Percentiles rank a stretch among this genome's conserved stretches.
These are phyloP conservation scores for Diaporthe sp. DNA, from an alignment of 2,329 filamentous ascomycete species.

Conservation along the genomic window DNA sequence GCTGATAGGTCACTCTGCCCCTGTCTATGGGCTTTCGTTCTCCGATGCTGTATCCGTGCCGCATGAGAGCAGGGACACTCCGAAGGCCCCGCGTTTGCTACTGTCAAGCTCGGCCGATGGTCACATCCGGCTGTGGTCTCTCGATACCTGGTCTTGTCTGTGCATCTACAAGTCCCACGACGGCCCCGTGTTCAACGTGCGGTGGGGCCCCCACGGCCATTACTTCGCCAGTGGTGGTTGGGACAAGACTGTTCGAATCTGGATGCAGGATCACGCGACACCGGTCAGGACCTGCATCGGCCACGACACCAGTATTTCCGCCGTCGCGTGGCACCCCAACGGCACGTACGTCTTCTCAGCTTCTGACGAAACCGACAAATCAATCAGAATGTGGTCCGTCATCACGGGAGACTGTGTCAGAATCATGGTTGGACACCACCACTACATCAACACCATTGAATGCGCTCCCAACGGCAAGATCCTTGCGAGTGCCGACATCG, in stretches of 20 bases:
- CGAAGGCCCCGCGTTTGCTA: slow-evolving; percentile 74
- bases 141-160: slow-evolving; percentile 91
- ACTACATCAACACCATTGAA: slow-evolving; percentile 85
- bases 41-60: slow-evolving; percentile 74
- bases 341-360: slow-evolving; percentile 93
- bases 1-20: slow-evolving; percentile 89
- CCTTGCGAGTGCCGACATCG: slow-evolving; percentile 89
- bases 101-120: slow-evolving; percentile 90
- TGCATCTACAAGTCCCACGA: slow-evolving; percentile 95
- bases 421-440: slow-evolving; percentile 90
- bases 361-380: slow-evolving; percentile 85
- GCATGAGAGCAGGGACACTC: slow-evolving; percentile 51
- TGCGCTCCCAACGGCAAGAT: slow-evolving; percentile 90
- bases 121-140: slow-evolving; percentile 90
- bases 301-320: slow-evolving; percentile 93
- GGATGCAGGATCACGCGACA: slow-evolving; percentile 92
- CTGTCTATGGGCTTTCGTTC: slow-evolving; percentile 91
- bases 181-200: slow-evolving; percentile 86
- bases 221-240: slow-evolving; percentile 92
- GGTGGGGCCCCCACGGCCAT: slow-evolving; percentile 93
- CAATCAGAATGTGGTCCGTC: slow-evolving; percentile 98
- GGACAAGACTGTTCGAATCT: slow-evolving; percentile 90
- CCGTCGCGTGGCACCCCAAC: slow-evolving; percentile 94
- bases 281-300: slow-evolving; percentile 89
- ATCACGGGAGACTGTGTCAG: slow-evolving; percentile 87